Evolutionary conservation across 352 stramenopile species (phyloP), one percentile per base, ranked within the genome.

Genomic region (Pseudoperonospora humuli): DNA sequence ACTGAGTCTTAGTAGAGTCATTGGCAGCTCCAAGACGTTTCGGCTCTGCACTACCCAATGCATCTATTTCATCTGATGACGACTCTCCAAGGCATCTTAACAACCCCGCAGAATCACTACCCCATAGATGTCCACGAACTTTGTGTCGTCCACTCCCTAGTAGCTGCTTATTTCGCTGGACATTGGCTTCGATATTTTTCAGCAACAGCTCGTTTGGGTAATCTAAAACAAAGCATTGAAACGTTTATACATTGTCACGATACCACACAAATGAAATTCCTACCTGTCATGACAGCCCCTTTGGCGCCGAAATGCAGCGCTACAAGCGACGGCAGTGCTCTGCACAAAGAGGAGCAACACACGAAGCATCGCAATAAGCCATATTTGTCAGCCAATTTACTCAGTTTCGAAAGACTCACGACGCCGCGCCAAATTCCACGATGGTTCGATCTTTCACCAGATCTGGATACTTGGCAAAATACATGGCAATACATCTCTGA

Each of bases 371-470:
- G n/a, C n/a, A n/a, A n/a, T n/a, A n/a, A n/a, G n/a, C n/a, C n/a
- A n/a, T n/a, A n/a, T n/a, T n/a, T n/a, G n/a, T n/a, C n/a, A n/a
- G n/a, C n/a, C n/a, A 23, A 13, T 39, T 14, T 39, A 21, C 14
- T 39, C 9, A 21, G 19, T 11, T 14, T 13, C 8, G 10, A 14
- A 14, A 18, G 5, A 57, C 59, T 49, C 46, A 79, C 67, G 67
- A 79, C 29, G 67, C 67, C 26, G 67, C 67, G 10, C 67, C 67
- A 38, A 79, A 79, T 41, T 79, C 64, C 14, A 79, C 61, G 20
- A 74, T 27, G 7, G 10, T 67, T 35, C 27, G 62, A 14, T 39
- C 54, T 11, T 51, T 18, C 2, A 79, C 50, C 0, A 73, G 14
- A 32, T 50, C 28, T 10, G 61, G 55, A 27, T 74, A 39, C 19